Evolutionary conservation across 768 basidiomycete genomes (phyloP).

Genomic region (Mycena maculata): DNA sequence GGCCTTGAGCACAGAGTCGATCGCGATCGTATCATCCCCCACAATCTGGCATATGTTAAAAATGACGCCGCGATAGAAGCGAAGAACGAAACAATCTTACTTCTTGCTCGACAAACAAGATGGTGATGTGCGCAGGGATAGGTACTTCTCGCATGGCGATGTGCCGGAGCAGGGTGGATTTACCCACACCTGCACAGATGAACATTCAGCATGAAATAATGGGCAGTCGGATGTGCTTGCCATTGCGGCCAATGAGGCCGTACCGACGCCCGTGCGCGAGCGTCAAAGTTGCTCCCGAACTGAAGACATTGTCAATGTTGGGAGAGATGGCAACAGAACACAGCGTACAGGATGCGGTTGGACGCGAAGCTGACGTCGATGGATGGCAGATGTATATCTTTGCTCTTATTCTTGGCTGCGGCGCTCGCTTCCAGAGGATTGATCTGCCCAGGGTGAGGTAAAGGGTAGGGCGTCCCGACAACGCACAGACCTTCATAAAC

Average conservation of each 20-base stretch:
- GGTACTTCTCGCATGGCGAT: slow-evolving; percentile 96
- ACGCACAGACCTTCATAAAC: slow-evolving; percentile 86
- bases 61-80: background rate
- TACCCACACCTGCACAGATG: slow-evolving; percentile 90
- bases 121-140: slow-evolving; percentile 94
- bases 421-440: slow-evolving; percentile 90
- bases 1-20: slow-evolving; percentile 98
- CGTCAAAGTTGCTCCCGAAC: slow-evolving; percentile 87
- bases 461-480: background rate
- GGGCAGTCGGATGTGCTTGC: slow-evolving; percentile 45
- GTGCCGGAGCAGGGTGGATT: slow-evolving; percentile 94
- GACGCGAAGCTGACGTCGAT: slow-evolving; percentile 98
- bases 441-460: slow-evolving; percentile 59
- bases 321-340: slow-evolving; percentile 3
- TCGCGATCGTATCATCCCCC: slow-evolving; percentile 92
- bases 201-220: slow-evolving; percentile 7
- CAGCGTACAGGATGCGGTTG: slow-evolving; percentile 85
- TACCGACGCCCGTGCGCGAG: slow-evolving; percentile 91
- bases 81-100: slow-evolving; percentile 51
- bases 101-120: slow-evolving; percentile 98
- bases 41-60: slow-evolving; percentile 66
- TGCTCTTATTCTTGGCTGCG: slow-evolving; percentile 92
- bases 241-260: slow-evolving; percentile 91
- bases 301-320: slow-evolving; percentile 41
- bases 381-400: slow-evolving; percentile 93